Base-by-base conservation (phyloP, 1,284 basidiomycete species). In the Cystobasidium pallidum region DNA sequence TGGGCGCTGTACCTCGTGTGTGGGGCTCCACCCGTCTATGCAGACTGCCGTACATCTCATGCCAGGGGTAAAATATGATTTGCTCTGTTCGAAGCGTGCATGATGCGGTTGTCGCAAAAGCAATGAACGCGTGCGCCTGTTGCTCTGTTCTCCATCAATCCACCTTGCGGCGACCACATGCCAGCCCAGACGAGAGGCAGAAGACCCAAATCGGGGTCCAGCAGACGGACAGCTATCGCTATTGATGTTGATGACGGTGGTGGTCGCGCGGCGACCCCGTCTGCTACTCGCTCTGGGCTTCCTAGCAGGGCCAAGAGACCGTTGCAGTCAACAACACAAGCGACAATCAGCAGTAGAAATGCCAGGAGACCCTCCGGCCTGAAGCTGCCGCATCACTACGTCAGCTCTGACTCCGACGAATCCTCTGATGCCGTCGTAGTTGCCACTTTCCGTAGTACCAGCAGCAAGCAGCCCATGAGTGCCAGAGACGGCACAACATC, bases 21-120 rank as follows among this genome's bases (percentile, higher is more conserved):
- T 54, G 2, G 68, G 68, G 28, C 11, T 47, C 68, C 68, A 71
- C 3, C 28, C 61, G 32, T 45, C 59, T 24, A 71, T 71, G 52
- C 59, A 47, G 19, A 71, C 68, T 19, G 61, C 58, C 2, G 47
- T 26, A 43, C 54, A 57, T 61, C 47, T 30, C 52, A 67, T 65
- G 32, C 21, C 26, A n/a, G n/a, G n/a, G n/a, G n/a, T n/a, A n/a
- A n/a, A n/a, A n/a, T n/a, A n/a, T 24, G 59, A 30, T 11, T 10
- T 10, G n/a, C n/a, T 17, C 34, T 49, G 21, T 19, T 19, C n/a
- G n/a, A n/a, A n/a, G n/a, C n/a, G n/a, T n/a, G n/a, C n/a, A n/a
- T n/a, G n/a, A n/a, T 49, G 26, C 26, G 19, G 7, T 26, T 15
- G 24, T 64, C 17, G 26, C 24, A 10, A 10, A 39, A 30, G 62